Base-by-base conservation (phyloP, 164 flowering plant species). In the Paratinospora sagittata region DNA sequence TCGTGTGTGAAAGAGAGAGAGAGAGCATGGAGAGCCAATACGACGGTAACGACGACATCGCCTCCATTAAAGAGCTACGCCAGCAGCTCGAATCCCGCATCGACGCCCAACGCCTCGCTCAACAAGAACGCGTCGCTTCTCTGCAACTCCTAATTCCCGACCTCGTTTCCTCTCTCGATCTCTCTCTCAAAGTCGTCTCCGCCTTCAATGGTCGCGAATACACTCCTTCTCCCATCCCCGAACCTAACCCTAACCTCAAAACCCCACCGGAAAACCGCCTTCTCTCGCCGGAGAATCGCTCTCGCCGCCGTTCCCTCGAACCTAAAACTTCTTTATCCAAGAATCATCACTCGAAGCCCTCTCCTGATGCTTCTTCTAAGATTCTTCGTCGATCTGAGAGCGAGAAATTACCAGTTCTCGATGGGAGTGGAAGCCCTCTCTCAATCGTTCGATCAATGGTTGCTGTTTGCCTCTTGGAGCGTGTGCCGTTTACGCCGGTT, bases 401-500 rank as follows among this genome's bases (percentile, higher is more conserved):
- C 13, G 79, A 71, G 52, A 79, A 76, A 30, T 58, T 64, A 16
- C 12, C 52, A 9, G 69, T 65, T 23, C 36, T 81, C 21, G 90
- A 79, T 45, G 84, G 74, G 58, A 80, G 82, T n/a, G 89, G 88
- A 24, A 85, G 82, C 55, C 88, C 97, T 19, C 71, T 88, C 41
- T 70, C 85, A n/a, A 75, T 88, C 11, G 94, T 95, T 21, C 75
- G 99, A 71, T 83, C 96, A 1, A 84, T 92, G 91, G 96, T 95
- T 55, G 97, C 97, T 2, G 88, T 81, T 52, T 85, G 88, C 72
- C 77, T 95, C 74, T 70, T 95, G 77, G 92, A 90, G 72, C 77
- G 97, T 72, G 89, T 89, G 2, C 99, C 98, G 0, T 95, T 90
- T 76, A 62, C 75, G 24, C 73, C 90, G 3, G 82, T 93, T n/a